Evolutionary conservation across 2,329 filamentous ascomycete species (phyloP), one percentile per base, ranked within the genome.

Genomic region (Calonectria naviculata): DNA sequence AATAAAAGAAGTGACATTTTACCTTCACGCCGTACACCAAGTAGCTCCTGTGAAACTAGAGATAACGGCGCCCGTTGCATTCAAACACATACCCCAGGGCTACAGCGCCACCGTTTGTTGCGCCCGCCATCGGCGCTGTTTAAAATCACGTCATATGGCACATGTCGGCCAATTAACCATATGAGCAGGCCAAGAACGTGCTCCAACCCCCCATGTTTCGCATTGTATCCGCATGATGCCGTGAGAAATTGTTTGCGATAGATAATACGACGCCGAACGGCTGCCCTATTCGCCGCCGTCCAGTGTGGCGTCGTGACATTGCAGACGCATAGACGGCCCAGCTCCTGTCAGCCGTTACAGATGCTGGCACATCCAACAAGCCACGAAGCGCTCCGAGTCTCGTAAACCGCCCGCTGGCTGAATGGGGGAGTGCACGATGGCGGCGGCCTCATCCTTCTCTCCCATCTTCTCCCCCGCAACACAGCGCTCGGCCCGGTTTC

Each of bases 361-460:
- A 44, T 38, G 15, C 29, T n/a, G 65, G 65, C 28, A 67, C 54
- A 67, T 67, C 65, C 38, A n/a, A 52, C 65, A 67, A 58, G 46
- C 56, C 56, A 61, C 58, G 56, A 67, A 52, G 65, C 65, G 47
- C 31, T 36, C 4, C 44, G 10, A 17, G 65, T 62, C 65, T 61
- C 65, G 56, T 21, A 34, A 61, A 46, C 36, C 44, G 56, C 54
- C 42, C 17, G 24, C 7, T 7, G 10, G 15, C 10, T 24, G 28
- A 42, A 15, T 28, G 5, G 12, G 5, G 41, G 3, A 24, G n/a
- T 24, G 19, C 42, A 21, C 49, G 17, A 26, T 28, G 44, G 19
- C 46, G 46, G 24, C 24, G 26, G 24, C 46, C 47, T n/a, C 47
- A 31, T 52, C 47, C 26, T n/a, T 34, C 28, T 13, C 10, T 28